Base-by-base conservation (phyloP, 495 filamentous ascomycete species). In the Hyphodiscus hymeniophilus region DNA sequence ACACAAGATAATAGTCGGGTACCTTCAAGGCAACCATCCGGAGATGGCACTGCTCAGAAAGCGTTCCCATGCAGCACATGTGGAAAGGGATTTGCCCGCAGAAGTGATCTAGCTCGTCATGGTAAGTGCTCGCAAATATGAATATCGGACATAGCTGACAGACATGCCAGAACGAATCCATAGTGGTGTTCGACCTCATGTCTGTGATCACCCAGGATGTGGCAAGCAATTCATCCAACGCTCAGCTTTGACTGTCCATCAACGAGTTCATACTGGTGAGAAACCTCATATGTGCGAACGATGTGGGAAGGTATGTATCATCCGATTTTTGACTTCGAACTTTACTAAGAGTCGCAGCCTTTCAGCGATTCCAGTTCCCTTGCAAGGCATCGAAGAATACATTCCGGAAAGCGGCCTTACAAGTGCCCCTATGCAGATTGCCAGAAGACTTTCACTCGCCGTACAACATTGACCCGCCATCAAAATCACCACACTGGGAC, bases 211-310 rank as follows among this genome's bases (percentile, higher is more conserved):
- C 63, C 84, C 84, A 32, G 84, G 82, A 15, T 98, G 92, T 64
- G 81, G 82, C 24, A 98, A 97, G 62, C 89, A 91, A 59, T 98
- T 98, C 62, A 98, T 98, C 54, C 92, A 98, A 60, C 80, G 92
- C 28, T 96, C 92, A n/a, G 92, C 92, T 7, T 71, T 98, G 63
- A 98, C 92, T 1, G 92, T 98, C 3, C 92, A 98, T 64, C 79
- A 83, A 52, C 83, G 92, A 42, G 92, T 97, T 26, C 92, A 98
- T 58, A 97, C 92, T 1, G 92, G 92, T 38, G 92, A 98, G 65
- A 98, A 98, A 63, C 92, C 92, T 7, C 92, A 98, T 59, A 89
- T 90, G 84, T 98, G 92, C 62, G 94, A 97, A 67, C 75, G 86
- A 52, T 98, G 92, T 65, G 85, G 89, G 61, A 97, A 98, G 82